phyloP scores from a whole-genome alignment of 164 flowering plant genomes.

The Chimonanthus praecox region DNA sequence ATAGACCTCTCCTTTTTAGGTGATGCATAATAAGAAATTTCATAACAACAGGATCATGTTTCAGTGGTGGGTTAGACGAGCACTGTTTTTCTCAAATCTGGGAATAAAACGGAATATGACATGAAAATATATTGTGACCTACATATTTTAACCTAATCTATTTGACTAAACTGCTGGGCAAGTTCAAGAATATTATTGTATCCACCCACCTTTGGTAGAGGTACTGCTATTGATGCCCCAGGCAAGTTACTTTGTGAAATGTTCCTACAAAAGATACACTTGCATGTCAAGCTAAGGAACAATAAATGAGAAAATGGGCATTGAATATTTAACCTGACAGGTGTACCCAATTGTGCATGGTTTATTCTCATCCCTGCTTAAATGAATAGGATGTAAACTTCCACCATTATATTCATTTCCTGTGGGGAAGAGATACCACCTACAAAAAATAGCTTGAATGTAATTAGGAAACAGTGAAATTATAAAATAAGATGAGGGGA shows the following conservation, averaged over 20 bases:
- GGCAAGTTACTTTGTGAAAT: slow-evolving; percentile 29
- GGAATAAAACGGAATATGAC: no score
- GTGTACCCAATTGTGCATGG: slow-evolving; percentile 65
- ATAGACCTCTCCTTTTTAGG: no score
- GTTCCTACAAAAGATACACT: slow-evolving; percentile 42
- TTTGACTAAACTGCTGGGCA: no score
- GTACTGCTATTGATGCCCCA: slow-evolving; percentile 44
- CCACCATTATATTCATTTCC: slow-evolving; percentile 27
- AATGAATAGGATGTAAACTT: slow-evolving; percentile 37
- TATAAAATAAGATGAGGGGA: background rate
- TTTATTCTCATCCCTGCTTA: slow-evolving; percentile 53
- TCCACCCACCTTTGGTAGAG: slow-evolving; percentile 53
- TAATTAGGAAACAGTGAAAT: background rate
- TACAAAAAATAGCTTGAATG: slow-evolving; percentile 17
- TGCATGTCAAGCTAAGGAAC: slow-evolving; percentile 5
- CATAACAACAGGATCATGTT: no score
- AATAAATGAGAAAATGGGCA: background rate
- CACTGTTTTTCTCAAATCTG: no score
- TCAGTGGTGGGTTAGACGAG: no score
- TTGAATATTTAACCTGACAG: background rate
- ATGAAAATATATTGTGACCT: no score
- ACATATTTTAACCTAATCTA: no score
- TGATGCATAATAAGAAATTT: no score
- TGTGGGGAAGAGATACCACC: slow-evolving; percentile 79
- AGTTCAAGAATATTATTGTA: no score